Conservation (phyloP, 306 rosid species). For the Leucaena leucocephala region DNA sequence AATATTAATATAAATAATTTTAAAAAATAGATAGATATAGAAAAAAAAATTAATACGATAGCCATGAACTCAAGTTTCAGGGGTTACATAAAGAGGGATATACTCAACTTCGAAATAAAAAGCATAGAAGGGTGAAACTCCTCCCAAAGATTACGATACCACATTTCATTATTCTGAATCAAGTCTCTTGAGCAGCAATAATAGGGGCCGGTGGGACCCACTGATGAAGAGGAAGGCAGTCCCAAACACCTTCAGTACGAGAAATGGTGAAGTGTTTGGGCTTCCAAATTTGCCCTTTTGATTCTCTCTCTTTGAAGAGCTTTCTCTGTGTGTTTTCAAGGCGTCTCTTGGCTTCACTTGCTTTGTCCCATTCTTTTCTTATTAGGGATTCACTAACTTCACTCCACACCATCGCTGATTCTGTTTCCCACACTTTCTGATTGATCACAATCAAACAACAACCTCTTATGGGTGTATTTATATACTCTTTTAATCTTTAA, state of each 20-base stretch:
- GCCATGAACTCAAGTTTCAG: too few relatives aligned
- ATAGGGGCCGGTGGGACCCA: constrained; percentile 62
- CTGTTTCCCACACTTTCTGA: constrained; percentile 47
- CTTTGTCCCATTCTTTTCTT: constrained; percentile 57
- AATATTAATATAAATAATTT: too few relatives aligned
- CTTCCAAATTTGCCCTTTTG: constrained; percentile 48
- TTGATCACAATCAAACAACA: neutral
- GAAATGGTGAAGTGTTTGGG: constrained; percentile 55
- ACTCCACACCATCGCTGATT: constrained; percentile 61
- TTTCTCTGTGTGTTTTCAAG: constrained; percentile 63
- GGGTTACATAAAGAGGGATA: too few relatives aligned
- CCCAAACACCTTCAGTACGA: constrained; percentile 52
- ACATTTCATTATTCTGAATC: neutral
- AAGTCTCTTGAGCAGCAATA: neutral
- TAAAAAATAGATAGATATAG: too few relatives aligned
- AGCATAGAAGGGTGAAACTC: neutral
- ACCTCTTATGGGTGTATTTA: too few relatives aligned
- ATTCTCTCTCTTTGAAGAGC: constrained; percentile 42
- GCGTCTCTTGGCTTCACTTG: constrained; percentile 58
- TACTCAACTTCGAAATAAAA: too few relatives aligned
- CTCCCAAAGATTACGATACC: neutral
- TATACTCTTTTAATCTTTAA: too few relatives aligned
- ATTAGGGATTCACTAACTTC: constrained; percentile 59
- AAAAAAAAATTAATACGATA: too few relatives aligned
- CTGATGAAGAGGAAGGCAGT: constrained; percentile 54